Conservation (phyloP, 768 basidiomycete species). For the Naganishia vaughanmartiniae region DNA sequence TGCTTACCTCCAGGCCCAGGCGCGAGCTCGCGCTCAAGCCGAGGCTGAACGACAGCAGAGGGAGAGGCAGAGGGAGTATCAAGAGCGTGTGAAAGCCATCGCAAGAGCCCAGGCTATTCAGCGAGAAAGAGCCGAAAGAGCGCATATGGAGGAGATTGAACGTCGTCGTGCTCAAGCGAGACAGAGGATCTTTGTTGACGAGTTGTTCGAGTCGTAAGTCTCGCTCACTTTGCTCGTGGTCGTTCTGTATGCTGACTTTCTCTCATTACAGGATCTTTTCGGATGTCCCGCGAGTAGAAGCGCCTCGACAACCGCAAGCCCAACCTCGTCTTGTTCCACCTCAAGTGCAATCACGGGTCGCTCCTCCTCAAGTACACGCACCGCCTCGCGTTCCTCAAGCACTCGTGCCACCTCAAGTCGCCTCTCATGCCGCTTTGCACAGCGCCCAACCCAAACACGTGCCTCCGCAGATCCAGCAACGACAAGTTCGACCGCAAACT, state of each 20-base stretch:
- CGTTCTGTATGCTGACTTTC: neutral
- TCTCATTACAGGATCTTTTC: neutral
- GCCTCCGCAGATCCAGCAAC: neutral
- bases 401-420: neutral
- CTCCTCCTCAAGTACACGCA: conserved; percentile 4
- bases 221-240: too few relatives aligned
- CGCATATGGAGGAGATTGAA: conserved; percentile 3
- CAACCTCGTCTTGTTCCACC: neutral
- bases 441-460: neutral
- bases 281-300: neutral
- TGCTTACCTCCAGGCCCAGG: conserved; percentile 11
- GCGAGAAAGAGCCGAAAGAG: conserved; percentile 17
- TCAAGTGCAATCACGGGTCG: neutral
- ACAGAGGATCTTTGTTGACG: conserved; percentile 20
- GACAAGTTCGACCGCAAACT: neutral
- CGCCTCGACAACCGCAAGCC: neutral
- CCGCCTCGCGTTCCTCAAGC: neutral
- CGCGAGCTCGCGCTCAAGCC: conserved; percentile 10
- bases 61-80: conserved; percentile 15
- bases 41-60: conserved; percentile 11
- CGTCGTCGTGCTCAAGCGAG: conserved; percentile 9
- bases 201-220: conserved; percentile 18
- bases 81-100: neutral
- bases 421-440: neutral
- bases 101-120: conserved; percentile 5